These are phyloP conservation scores for Geranium brycei DNA, from an alignment of 345 rosid genomes.

Conservation along the genomic window DNA sequence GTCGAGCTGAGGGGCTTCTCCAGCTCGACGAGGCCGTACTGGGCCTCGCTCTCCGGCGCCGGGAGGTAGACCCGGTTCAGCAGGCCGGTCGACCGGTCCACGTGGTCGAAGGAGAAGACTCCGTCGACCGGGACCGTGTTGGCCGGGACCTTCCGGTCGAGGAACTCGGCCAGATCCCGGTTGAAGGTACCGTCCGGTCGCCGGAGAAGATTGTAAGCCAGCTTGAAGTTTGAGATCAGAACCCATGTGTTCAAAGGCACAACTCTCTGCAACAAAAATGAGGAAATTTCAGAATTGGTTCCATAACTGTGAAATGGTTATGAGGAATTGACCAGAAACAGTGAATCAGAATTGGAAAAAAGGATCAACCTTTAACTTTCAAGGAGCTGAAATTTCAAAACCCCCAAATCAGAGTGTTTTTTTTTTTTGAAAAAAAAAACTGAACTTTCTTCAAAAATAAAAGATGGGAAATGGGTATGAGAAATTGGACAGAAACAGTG, in stretches of 20 bases:
- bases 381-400: too few relatives aligned
- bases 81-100: conserved; percentile 10
- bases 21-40: conserved; percentile 12
- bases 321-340: not conserved
- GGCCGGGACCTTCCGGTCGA: conserved; percentile 16
- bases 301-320: not conserved
- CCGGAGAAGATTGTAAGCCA: conserved; percentile 5
- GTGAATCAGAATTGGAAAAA: not conserved
- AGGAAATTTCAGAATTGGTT: not conserved
- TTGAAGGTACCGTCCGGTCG: conserved; percentile 15
- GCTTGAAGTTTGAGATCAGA: conserved; percentile 7
- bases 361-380: not conserved
- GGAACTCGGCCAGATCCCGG: conserved; percentile 14
- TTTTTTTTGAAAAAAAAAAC: too few relatives aligned
- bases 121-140: conserved; percentile 13
- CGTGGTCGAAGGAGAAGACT: conserved; percentile 15
- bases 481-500: too few relatives aligned
- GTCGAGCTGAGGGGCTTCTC: conserved; percentile 13
- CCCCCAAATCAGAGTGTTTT: too few relatives aligned
- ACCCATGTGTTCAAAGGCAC: conserved; percentile 19
- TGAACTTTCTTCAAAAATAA: too few relatives aligned
- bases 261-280: conserved; percentile 12
- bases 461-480: too few relatives aligned
- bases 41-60: conserved; percentile 6
- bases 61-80: conserved; percentile 22